Evolutionary conservation across 176 grass and related monocot species (phyloP), one percentile per base, ranked within the genome.

Genomic region (Oryza officinalis): DNA sequence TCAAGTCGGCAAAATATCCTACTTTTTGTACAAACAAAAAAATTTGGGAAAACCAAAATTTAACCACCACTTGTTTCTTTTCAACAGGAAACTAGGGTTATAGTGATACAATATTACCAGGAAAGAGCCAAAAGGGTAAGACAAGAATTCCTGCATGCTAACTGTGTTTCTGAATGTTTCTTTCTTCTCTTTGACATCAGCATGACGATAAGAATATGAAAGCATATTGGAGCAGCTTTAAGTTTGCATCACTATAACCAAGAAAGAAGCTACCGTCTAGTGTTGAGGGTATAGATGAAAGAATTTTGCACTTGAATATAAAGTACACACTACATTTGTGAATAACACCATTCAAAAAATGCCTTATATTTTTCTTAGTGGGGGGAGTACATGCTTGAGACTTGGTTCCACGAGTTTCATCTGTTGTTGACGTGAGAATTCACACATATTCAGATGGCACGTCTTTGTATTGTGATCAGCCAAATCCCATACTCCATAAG

Each of bases 131-230:
- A 74, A 66, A 67, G 77, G 54, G 73, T 22, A 66, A 78, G 83
- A 66, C 20, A 65, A 45, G 25, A 31, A 66, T 71, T 45, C 32
- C 59, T 59, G 14, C 59, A 59, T 46, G 27, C 20, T 43, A 77
- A 72, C 0, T 83, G 11, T 46, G 26, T 46, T 75, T 75, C 20
- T 35, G 27, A 82, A 77, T 72, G 74, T 15, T 35, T 86, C 9
- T 64, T 72, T 66, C 40, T 59, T 26, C 26, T 59, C 49, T 45
- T 59, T 78, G 67, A 67, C 83, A 78, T 82, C 78, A 86, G 67
- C 72, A 78, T 90, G 79, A 82, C 63, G 35, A 86, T 83, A 52
- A 18, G 78, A 68, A 86, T 76, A 86, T 63, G 67, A 77, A 86
- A 78, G n/a, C 73, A 78, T 23, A 72, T 70, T 66, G 72, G 50